Evolutionary conservation across 2,329 filamentous ascomycete species (phyloP).

Genomic region (Chalaropsis thielavioides): DNA sequence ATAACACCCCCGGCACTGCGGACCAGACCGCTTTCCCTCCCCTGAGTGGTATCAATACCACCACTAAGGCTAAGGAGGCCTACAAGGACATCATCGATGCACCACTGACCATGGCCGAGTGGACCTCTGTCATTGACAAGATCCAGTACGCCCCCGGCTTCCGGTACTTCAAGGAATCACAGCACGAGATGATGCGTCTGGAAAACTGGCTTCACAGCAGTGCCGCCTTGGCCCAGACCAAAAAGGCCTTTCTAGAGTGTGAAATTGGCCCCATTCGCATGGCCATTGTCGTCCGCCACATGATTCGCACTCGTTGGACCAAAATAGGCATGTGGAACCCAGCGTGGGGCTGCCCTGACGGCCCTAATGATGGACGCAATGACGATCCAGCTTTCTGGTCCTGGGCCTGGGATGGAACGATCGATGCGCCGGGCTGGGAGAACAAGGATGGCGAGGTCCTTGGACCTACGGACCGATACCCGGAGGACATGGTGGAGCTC

Average conservation of each 20-base stretch:
- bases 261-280: neutral
- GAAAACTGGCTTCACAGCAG: neutral
- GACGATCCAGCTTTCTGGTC: constrained; percentile 7
- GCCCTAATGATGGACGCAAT: neutral
- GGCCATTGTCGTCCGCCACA: constrained; percentile 9
- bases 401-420: constrained; percentile 14
- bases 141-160: constrained; percentile 9
- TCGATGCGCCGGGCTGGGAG: constrained; percentile 2
- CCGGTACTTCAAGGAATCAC: constrained; percentile 7
- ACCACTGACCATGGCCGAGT: constrained; percentile 3
- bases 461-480: neutral
- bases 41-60: neutral
- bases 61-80: neutral
- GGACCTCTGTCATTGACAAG: neutral
- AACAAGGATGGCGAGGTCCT: neutral
- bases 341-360: constrained; percentile 9
- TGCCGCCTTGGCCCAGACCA: neutral
- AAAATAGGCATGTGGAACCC: constrained; percentile 14
- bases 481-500: neutral
- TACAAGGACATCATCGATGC: constrained; percentile 9
- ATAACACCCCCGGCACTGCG: neutral
- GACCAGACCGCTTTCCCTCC: neutral
- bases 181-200: constrained; percentile 1
- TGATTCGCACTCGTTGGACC: constrained; percentile 13
- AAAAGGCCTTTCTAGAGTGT: neutral